Evolutionary conservation across 164 flowering plant species (phyloP).

Genomic region (Nelumbo lutea): DNA sequence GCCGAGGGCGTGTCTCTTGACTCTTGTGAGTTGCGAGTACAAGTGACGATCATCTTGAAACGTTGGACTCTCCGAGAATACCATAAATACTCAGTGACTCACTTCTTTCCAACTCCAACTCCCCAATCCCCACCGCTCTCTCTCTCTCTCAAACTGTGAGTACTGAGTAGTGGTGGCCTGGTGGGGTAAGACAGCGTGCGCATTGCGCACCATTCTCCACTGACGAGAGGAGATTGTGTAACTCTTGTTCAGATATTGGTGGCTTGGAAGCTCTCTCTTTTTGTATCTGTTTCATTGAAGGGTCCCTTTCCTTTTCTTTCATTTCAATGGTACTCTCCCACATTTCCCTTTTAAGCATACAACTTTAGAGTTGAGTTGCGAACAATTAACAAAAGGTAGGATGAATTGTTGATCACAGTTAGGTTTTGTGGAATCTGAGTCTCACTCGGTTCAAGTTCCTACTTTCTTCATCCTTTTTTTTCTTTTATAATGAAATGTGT

Average conservation of each 20-base stretch:
- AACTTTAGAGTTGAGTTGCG: conserved; percentile 5
- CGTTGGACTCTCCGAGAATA: not conserved
- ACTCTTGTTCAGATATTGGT: not conserved
- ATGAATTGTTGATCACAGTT: not conserved
- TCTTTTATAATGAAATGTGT: not conserved
- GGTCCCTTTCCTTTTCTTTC: no score
- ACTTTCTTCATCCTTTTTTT: conserved; percentile 1
- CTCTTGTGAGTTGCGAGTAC: no score
- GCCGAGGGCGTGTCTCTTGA: no score
- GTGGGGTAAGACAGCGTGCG: no score
- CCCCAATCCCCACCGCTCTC: not conserved
- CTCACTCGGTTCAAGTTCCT: not conserved
- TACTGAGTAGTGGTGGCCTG: no score
- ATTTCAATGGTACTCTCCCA: no score
- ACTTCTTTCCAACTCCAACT: not conserved
- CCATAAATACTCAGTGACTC: not conserved
- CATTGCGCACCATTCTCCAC: conserved; percentile 12
- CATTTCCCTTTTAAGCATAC: no score
- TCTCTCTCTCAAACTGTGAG: not conserved
- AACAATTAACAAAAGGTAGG: not conserved
- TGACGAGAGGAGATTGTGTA: no score
- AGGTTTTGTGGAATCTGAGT: not conserved
- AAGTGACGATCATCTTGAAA: not conserved
- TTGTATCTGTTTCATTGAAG: not conserved
- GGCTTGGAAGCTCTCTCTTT: conserved; percentile 12